Conservation (phyloP, 139 green algal species). For the Trebouxia sp. region DNA sequence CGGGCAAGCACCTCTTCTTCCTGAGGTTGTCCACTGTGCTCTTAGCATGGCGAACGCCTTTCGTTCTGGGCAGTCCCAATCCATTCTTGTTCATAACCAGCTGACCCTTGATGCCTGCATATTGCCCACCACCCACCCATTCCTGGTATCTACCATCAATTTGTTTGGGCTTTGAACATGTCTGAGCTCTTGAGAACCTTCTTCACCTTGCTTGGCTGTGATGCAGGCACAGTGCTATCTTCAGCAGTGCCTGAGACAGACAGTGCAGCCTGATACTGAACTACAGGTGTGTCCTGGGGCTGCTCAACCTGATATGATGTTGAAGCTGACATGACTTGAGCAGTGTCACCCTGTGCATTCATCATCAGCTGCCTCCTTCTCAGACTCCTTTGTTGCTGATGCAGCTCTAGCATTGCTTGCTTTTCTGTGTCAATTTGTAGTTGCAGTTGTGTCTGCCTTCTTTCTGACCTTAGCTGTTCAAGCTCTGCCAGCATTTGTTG, state of each 20-base stretch:
- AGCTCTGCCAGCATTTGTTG: constrained; percentile 5
- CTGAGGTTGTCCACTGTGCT: neutral
- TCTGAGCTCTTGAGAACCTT: neutral
- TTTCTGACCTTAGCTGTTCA: constrained; percentile 6
- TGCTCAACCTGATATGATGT: constrained; percentile 6
- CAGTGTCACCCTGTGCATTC: neutral
- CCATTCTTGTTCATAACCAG: neutral
- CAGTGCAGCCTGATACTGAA: neutral
- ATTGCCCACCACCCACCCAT: constrained; percentile 8
- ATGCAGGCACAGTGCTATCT: neutral
- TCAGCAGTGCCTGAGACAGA: neutral
- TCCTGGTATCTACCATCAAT: constrained; percentile 7
- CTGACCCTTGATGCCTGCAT: constrained; percentile 18
- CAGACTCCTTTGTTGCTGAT: neutral
- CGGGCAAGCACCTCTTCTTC: neutral
- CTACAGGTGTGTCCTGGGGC: neutral
- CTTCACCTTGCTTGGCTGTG: neutral
- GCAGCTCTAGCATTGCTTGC: constrained; percentile 1
- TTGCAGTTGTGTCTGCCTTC: neutral
- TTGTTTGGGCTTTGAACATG: neutral
- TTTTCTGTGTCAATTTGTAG: constrained; percentile 1
- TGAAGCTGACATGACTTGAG: constrained; percentile 13
- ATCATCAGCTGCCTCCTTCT: neutral
- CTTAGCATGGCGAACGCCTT: neutral
- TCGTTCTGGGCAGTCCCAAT: neutral